phyloP scores from a whole-genome alignment of 768 basidiomycete species.

The Rhizopogon vesiculosus region DNA sequence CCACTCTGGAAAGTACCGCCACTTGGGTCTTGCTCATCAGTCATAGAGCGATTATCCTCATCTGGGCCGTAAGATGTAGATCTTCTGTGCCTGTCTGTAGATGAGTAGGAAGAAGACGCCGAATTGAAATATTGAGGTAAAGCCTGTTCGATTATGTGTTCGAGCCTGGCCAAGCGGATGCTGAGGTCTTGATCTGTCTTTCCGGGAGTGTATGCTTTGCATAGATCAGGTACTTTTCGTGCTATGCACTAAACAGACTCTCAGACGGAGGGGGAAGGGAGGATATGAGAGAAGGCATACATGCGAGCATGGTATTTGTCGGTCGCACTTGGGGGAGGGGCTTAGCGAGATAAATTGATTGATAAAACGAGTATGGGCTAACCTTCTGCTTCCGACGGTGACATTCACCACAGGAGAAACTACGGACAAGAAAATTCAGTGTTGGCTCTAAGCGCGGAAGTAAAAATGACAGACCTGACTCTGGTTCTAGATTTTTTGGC shows the following conservation, averaged over 20 bases:
- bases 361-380: conserved; percentile 6
- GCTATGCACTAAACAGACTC: conserved; percentile 58
- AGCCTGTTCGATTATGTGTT: conserved; percentile 77
- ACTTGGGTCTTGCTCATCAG: conserved; percentile 72
- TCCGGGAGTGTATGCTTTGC: conserved; percentile 85
- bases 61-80: conserved; percentile 50
- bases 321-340: conserved; percentile 59
- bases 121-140: conserved; percentile 67
- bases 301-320: conserved; percentile 82
- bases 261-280: conserved; percentile 8
- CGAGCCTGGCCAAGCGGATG: conserved; percentile 67
- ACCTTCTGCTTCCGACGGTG: conserved; percentile 89
- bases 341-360: conserved; percentile 16
- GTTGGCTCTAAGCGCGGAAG: neutral
- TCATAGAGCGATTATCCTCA: conserved; percentile 66
- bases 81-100: conserved; percentile 33
- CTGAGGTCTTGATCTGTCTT: conserved; percentile 81
- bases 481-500: conserved; percentile 67
- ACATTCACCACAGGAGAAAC: conserved; percentile 85
- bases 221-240: conserved; percentile 83
- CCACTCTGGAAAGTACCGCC: conserved; percentile 79
- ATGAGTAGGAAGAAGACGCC: conserved; percentile 26
- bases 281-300: conserved; percentile 33
- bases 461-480: conserved; percentile 55
- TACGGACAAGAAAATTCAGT: conserved; percentile 22